phyloP scores from a whole-genome alignment of 768 basidiomycete species.

The Tricholoma saponaceum region DNA sequence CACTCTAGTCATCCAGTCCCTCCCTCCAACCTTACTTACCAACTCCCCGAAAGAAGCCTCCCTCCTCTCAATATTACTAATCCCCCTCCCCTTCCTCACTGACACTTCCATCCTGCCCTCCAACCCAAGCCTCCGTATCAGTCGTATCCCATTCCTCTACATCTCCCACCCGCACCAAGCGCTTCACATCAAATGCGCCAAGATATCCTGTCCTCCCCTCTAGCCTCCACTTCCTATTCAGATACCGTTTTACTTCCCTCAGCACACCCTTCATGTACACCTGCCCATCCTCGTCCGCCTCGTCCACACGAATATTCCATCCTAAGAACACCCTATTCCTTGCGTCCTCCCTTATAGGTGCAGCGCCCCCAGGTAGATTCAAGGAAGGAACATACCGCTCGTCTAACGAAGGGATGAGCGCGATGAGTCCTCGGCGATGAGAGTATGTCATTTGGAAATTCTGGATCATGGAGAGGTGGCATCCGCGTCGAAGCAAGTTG shows the following conservation, averaged over 20 bases:
- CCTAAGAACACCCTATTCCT: conserved; percentile 50
- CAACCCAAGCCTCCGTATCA: conserved; percentile 30
- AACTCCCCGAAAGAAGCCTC: too few species aligned
- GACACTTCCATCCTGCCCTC: not conserved
- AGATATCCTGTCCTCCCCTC: conserved; percentile 16
- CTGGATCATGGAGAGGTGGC: conserved; percentile 53
- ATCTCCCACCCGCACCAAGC: conserved; percentile 25
- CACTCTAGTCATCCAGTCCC: too few species aligned
- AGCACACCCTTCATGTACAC: conserved; percentile 39
- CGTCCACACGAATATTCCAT: conserved; percentile 59
- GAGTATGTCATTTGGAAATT: conserved; percentile 51
- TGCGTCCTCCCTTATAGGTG: conserved; percentile 15
- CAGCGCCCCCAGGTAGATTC: not conserved
- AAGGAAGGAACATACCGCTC: conserved; percentile 23
- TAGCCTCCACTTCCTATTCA: conserved; percentile 31
- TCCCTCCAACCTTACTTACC: too few species aligned
- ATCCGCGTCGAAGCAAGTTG: conserved; percentile 54
- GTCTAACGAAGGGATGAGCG: conserved; percentile 33
- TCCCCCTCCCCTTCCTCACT: not conserved
- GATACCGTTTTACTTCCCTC: conserved; percentile 26
- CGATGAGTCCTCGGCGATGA: conserved; percentile 51
- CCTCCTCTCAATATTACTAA: too few species aligned
- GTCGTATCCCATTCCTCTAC: conserved; percentile 31
- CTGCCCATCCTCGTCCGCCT: conserved; percentile 40
- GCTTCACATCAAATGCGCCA: conserved; percentile 29